phyloP scores from a whole-genome alignment of 75 land plant species.

The Adiantum capillusveneris region DNA sequence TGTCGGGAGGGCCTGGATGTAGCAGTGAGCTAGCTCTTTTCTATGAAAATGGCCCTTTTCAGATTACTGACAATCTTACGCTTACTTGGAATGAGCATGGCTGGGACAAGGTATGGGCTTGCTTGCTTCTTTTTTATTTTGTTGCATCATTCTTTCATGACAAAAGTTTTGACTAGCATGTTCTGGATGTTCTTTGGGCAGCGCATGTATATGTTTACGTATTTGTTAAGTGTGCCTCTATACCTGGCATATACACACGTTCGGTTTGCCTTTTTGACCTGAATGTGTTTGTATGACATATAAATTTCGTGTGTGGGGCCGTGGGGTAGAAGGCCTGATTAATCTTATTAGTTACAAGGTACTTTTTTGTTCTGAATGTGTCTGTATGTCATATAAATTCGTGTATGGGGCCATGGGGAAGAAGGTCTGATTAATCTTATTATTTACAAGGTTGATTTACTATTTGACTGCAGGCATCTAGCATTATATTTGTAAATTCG shows the following conservation, averaged over 20 bases:
- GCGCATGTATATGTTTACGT: too few relatives aligned
- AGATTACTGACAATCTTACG: constrained; percentile 64
- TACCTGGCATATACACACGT: too few relatives aligned
- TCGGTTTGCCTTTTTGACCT: too few relatives aligned
- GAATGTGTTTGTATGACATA: too few relatives aligned
- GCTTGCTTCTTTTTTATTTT: background rate
- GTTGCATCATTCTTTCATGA: background rate
- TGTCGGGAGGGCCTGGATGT: constrained; percentile 97
- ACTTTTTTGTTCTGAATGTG: too few relatives aligned
- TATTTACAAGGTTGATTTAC: background rate
- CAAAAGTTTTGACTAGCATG: too few relatives aligned
- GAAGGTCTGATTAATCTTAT: background rate
- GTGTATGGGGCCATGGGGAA: background rate
- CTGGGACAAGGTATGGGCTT: constrained; percentile 84
- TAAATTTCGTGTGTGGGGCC: background rate
- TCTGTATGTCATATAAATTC: too few relatives aligned
- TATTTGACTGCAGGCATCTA: too few relatives aligned
- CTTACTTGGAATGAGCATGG: constrained; percentile 90
- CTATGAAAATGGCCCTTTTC: constrained; percentile 97
- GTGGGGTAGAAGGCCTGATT: background rate
- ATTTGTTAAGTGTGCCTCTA: too few relatives aligned
- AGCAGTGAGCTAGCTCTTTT: constrained; percentile 95
- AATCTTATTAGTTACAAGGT: background rate
- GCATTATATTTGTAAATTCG: constrained; percentile 28
- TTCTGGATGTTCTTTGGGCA: too few relatives aligned